Base-by-base conservation (phyloP, 768 basidiomycete genomes). In the Boletus bicolor region DNA sequence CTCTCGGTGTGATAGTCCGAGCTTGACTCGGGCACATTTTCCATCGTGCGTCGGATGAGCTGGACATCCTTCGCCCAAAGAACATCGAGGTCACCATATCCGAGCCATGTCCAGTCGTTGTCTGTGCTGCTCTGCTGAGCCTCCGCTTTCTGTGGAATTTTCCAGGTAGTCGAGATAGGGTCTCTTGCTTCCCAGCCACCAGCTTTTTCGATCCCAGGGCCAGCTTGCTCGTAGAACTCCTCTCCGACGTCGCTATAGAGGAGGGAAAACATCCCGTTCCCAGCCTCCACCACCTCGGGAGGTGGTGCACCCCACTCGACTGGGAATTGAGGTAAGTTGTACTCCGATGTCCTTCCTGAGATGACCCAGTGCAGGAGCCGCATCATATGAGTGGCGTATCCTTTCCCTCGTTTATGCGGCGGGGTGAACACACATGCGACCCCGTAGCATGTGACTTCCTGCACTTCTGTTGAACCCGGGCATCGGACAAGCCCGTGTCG, bases 361-460 rank as follows among this genome's bases (percentile, higher is more conserved):
- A 80, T 68, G 12, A 82, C 76, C 77, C 78, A 81, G 62, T 87
- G 85, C 36, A 87, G 53, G 24, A 87, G 75, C 14, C 77, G 73
- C 84, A 86, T 84, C 84, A 86, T 84, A 56, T 83, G 81, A 11
- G 67, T 64, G 10, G 80, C 84, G 57, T 84, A 86, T 19, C 86
- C 84, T 50, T 78, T 78, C 11, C 76, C 70, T 51, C 83, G 77
- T 19, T 82, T 74, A 32, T 61, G 53, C 0, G 73, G 64, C 15
- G 81, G 80, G 6, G 83, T 85, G 65, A 77, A 87, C 9, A 86
- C 83, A 4, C 76, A 76, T 0, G 83, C 83, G 41, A 87, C 68
- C 1, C 70, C 81, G 56, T 85, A 85, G 39, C 79, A 77, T 8
- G 70, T 55, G 0, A 76, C 77, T 44, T 73, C 63, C 45, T 76